A percentile compares a stretch with the other conserved stretches of the same genome.
These are phyloP conservation scores for Drechslera avenae DNA, from an alignment of 2,329 filamentous ascomycete genomes.

Conservation along the genomic window DNA sequence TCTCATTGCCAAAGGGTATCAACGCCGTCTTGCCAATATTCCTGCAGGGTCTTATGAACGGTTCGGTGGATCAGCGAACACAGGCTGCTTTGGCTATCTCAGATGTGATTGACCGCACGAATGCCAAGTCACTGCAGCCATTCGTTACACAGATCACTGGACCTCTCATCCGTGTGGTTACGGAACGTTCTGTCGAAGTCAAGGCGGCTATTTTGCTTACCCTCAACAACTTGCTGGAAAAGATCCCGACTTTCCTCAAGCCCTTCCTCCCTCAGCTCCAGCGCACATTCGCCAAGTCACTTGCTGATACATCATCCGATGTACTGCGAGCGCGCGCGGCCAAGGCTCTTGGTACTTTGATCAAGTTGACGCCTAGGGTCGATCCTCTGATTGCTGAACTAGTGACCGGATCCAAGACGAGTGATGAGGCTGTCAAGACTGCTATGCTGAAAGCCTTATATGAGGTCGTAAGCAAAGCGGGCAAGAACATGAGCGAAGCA, in stretches of 20 bases:
- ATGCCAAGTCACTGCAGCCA: slow-evolving; percentile 82
- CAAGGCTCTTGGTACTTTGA: slow-evolving; percentile 90
- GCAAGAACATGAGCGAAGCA: slow-evolving; percentile 89
- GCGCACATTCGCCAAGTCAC: slow-evolving; percentile 92
- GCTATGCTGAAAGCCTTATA: slow-evolving; percentile 98
- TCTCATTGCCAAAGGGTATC: slow-evolving; percentile 92
- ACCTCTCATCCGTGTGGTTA: slow-evolving; percentile 95
- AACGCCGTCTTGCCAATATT: slow-evolving; percentile 96
- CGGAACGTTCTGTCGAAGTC: slow-evolving; percentile 93
- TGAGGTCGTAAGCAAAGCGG: slow-evolving; percentile 94
- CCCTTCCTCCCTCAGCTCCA: slow-evolving; percentile 97
- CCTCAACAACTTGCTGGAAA: slow-evolving; percentile 92
- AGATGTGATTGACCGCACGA: slow-evolving; percentile 92
- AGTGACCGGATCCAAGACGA: slow-evolving; percentile 92
- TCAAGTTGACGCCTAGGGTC: slow-evolving; percentile 92
- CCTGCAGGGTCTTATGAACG: slow-evolving; percentile 96
- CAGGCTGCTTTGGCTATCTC: slow-evolving; percentile 92
- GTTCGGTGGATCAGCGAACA: slow-evolving; percentile 86
- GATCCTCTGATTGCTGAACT: slow-evolving; percentile 93
- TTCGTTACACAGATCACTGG: slow-evolving; percentile 98
- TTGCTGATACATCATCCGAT: slow-evolving; percentile 92
- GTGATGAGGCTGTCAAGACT: slow-evolving; percentile 83
- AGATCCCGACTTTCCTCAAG: slow-evolving; percentile 93
- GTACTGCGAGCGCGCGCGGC: slow-evolving; percentile 84
- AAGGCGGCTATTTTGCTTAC: slow-evolving; percentile 94